Evolutionary conservation across 208 protist species (phyloP).

Genomic region (Leishmania amazonensis): DNA sequence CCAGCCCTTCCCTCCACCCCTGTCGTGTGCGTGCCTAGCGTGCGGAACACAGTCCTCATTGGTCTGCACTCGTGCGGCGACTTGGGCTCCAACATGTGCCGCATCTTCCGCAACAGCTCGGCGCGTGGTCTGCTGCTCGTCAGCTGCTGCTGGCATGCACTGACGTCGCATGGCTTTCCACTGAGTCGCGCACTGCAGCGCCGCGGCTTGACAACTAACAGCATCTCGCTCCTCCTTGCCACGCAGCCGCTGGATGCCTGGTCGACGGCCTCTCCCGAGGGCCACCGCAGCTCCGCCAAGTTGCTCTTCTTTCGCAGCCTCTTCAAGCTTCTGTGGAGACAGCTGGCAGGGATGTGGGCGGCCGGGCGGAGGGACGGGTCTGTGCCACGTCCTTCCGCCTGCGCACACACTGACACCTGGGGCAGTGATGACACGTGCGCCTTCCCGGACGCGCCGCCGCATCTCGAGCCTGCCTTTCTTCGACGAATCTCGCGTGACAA

Average conservation of each 20-base stretch:
- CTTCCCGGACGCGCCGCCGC: slow-evolving; percentile 35
- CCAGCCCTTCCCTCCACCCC: slow-evolving; percentile 25
- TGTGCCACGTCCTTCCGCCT: background rate
- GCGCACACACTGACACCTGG: background rate
- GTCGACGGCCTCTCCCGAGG: slow-evolving; percentile 57
- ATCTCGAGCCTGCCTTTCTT: slow-evolving; percentile 81
- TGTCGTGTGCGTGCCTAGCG: slow-evolving; percentile 62
- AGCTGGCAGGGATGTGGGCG: slow-evolving; percentile 30
- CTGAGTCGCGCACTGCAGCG: slow-evolving; percentile 55
- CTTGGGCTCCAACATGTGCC: slow-evolving; percentile 83
- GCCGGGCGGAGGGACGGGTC: background rate
- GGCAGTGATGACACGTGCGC: background rate
- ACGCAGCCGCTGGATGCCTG: slow-evolving; percentile 90
- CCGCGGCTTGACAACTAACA: slow-evolving; percentile 49
- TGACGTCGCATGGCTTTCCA: slow-evolving; percentile 77
- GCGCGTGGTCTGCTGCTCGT: slow-evolving; percentile 81
- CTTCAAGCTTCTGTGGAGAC: slow-evolving; percentile 68
- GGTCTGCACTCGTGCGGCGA: slow-evolving; percentile 90
- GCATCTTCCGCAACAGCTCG: slow-evolving; percentile 50
- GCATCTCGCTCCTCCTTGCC: slow-evolving; percentile 76
- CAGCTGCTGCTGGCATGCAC: slow-evolving; percentile 91
- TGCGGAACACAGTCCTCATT: slow-evolving; percentile 71
- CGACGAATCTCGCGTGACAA: slow-evolving; percentile 66
- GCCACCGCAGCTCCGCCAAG: slow-evolving; percentile 66
- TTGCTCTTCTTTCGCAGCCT: slow-evolving; percentile 85